Evolutionary conservation across 2,329 filamentous ascomycete species (phyloP).

Genomic region (Ceratocystis cubensis): DNA sequence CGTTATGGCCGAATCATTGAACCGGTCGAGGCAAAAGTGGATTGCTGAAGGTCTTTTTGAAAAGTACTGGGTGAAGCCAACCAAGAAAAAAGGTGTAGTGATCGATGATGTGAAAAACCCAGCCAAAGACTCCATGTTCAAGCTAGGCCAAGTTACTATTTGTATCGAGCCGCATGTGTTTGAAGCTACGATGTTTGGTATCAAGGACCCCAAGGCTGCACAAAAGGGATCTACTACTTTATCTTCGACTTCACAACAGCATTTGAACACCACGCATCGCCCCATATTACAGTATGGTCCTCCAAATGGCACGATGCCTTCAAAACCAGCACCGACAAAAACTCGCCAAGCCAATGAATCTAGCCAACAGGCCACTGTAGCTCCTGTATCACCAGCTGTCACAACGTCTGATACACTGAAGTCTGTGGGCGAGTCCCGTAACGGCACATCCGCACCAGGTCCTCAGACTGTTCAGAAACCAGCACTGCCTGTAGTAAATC

Average conservation of each 20-base stretch:
- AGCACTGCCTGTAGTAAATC: neutral
- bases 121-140: slow-evolving; percentile 57
- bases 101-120: slow-evolving; percentile 55
- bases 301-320: slow-evolving; percentile 49
- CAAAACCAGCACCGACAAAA: slow-evolving; percentile 29
- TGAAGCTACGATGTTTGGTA: slow-evolving; percentile 59
- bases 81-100: slow-evolving; percentile 49
- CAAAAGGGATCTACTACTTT: slow-evolving; percentile 27
- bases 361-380: slow-evolving; percentile 23
- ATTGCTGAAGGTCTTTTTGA: slow-evolving; percentile 60
- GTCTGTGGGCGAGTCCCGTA: slow-evolving; percentile 18
- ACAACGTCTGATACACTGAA: slow-evolving; percentile 11
- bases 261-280: slow-evolving; percentile 29
- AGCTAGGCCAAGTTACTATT: slow-evolving; percentile 60
- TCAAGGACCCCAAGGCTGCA: slow-evolving; percentile 47
- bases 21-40: slow-evolving; percentile 62
- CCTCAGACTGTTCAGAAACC: neutral
- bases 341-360: slow-evolving; percentile 26
- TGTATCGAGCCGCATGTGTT: slow-evolving; percentile 70
- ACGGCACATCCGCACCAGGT: neutral
- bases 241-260: slow-evolving; percentile 20
- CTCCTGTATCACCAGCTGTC: slow-evolving; percentile 13
- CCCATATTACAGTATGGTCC: slow-evolving; percentile 55
- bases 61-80: slow-evolving; percentile 64
- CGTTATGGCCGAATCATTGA: slow-evolving; percentile 60